A percentile compares a stretch with the other conserved stretches of the same genome.
phyloP scores from a whole-genome alignment of 257 asterid species.

The Plantago elongata region DNA sequence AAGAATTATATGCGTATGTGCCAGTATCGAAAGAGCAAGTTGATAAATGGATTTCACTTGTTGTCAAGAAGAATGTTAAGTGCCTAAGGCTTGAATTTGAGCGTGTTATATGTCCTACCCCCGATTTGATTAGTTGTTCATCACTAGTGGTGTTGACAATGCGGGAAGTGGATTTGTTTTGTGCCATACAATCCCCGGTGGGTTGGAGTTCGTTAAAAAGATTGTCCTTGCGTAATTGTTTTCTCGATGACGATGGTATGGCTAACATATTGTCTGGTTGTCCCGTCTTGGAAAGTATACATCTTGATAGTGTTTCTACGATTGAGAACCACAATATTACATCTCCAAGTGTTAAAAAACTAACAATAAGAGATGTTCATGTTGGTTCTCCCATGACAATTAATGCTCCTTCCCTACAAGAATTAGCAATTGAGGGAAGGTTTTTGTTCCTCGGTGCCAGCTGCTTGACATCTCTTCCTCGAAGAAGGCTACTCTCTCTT shows the following conservation, averaged over 20 bases:
- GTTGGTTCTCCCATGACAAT: neutral
- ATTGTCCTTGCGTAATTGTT: neutral
- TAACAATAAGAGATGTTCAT: neutral
- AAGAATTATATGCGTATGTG: too few relatives aligned
- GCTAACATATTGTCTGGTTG: neutral
- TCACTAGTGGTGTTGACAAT: neutral
- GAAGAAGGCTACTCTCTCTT: neutral
- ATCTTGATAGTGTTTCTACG: neutral
- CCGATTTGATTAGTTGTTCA: neutral
- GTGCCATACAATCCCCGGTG: neutral
- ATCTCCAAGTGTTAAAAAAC: neutral
- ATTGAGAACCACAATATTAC: neutral
- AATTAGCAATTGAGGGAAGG: neutral
- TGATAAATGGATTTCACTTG: neutral
- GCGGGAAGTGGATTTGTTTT: neutral
- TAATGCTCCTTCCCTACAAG: conserved; percentile 2
- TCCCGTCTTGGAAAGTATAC: neutral
- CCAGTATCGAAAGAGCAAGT: neutral
- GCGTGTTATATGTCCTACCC: neutral
- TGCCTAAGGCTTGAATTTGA: neutral
- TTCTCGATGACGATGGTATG: neutral
- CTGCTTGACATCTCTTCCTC: neutral
- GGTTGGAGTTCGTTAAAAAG: neutral
- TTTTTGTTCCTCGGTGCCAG: neutral
- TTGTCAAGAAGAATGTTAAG: neutral